Evolutionary conservation across 495 filamentous ascomycete species (phyloP), one percentile per base, ranked within the genome.

Genomic region (Trichoderma erinaceum): DNA sequence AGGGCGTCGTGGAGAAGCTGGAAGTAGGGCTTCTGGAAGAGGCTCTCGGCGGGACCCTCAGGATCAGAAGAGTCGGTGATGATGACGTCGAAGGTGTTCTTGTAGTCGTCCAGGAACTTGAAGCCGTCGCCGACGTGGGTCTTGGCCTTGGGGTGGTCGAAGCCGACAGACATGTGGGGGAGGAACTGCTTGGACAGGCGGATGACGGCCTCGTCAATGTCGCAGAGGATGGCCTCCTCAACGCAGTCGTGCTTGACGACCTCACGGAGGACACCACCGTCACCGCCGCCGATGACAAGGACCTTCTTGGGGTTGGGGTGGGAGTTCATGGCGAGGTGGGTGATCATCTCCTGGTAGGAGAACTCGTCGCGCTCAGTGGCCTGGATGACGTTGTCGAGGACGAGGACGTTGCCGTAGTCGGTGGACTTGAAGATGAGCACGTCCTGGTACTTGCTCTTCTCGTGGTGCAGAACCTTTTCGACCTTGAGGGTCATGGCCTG

Each of bases 301-400:
- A 98, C 93, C 82, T 93, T 94, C 88, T 97, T 93, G 73, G 95
- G 95, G 83, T 95, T 87, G 71, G 94, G 96, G 86, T 98, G 95
- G 29, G 95, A 92, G 86, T 96, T 96, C 91, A 99, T 93, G 80
- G 92, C 95, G 66, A 98, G 86, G 81, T 99, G 93, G 68, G 95
- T 92, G 82, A 99, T 99, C 95, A 99, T 99, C 87, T 99, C 96
- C 83, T 99, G 96, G 87, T 98, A 98, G 81, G 92, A 89, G 85
- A 98, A 98, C 84, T 99, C 96, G 77, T 99, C 96, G 52, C 93
- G 86, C 87, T 98, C 95, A 68, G 95, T 97, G 84, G 89, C 92
- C 81, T 98, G 95, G 79, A 99, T 97, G 77, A 97, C 95, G 76
- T 97, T 97, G 85, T 99, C 95, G 48, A 99, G 86, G 58, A 99